Evolutionary conservation across 1,139 yeast species (phyloP).

Genomic region (Saccharomyces pastorianus): DNA sequence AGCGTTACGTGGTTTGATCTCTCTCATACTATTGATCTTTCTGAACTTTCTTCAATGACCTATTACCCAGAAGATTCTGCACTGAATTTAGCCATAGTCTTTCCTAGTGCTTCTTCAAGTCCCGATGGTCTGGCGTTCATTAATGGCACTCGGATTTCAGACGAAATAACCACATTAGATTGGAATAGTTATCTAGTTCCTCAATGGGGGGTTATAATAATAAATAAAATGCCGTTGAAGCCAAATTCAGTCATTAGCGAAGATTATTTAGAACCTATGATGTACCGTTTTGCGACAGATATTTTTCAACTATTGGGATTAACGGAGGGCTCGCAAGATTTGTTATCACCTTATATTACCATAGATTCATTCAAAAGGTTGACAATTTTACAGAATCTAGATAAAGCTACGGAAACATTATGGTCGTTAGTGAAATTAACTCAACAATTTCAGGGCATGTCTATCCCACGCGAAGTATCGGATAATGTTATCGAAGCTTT

Average conservation of each 20-base stretch:
- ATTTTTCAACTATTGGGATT: slow-evolving; percentile 66
- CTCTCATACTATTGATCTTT: slow-evolving; percentile 33
- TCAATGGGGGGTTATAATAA: slow-evolving; percentile 79
- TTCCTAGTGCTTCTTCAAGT: slow-evolving; percentile 19
- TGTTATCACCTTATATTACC: slow-evolving; percentile 46
- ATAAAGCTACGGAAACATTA: slow-evolving; percentile 49
- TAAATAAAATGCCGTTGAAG: slow-evolving; percentile 38
- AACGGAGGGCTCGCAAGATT: slow-evolving; percentile 41
- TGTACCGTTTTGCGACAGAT: slow-evolving; percentile 70
- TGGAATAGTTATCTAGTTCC: slow-evolving; percentile 74
- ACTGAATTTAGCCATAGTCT: slow-evolving; percentile 17
- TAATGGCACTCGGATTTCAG: slow-evolving; percentile 22
- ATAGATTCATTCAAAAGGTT: slow-evolving; percentile 60
- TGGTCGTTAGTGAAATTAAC: slow-evolving; percentile 64
- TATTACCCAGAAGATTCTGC: slow-evolving; percentile 23
- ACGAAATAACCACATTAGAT: slow-evolving; percentile 29
- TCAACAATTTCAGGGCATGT: slow-evolving; percentile 61
- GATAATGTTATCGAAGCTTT: slow-evolving; percentile 31
- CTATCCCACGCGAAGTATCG: slow-evolving; percentile 53
- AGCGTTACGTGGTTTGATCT: slow-evolving; percentile 30
- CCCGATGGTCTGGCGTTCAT: slow-evolving; percentile 19
- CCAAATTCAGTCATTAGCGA: slow-evolving; percentile 33
- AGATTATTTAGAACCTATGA: slow-evolving; percentile 45
- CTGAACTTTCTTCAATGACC: slow-evolving; percentile 32
- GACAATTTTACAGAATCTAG: slow-evolving; percentile 44